phyloP scores from a whole-genome alignment of 805 yeast genomes.

The Starmerella floris region DNA sequence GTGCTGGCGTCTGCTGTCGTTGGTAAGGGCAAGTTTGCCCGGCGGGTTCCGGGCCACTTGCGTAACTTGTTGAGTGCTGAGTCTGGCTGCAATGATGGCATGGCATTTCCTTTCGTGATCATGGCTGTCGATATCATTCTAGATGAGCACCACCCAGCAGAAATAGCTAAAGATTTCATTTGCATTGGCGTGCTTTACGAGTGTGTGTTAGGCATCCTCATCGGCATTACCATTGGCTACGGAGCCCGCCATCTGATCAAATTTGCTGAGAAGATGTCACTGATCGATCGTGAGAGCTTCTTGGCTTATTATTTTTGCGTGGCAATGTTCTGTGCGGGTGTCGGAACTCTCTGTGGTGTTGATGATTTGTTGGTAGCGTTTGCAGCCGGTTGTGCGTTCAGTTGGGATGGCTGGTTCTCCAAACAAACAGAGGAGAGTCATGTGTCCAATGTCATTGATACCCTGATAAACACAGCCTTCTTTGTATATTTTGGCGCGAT shows the following conservation, averaged over 20 bases:
- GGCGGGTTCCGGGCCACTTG: slow-evolving; percentile 84
- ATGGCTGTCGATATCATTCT: slow-evolving; percentile 54
- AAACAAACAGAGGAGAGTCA: slow-evolving; percentile 70
- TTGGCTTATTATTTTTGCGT: slow-evolving; percentile 71
- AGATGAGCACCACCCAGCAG: slow-evolving; percentile 51
- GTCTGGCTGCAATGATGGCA: slow-evolving; percentile 85
- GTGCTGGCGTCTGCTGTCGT: slow-evolving; percentile 91
- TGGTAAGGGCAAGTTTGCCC: slow-evolving; percentile 84
- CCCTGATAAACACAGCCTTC: slow-evolving; percentile 68
- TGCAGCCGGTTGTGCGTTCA: slow-evolving; percentile 85
- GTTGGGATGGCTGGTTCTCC: slow-evolving; percentile 90
- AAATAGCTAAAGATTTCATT: slow-evolving; percentile 70
- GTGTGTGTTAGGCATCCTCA: slow-evolving; percentile 61
- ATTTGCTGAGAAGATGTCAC: slow-evolving; percentile 52
- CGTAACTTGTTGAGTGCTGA: slow-evolving; percentile 73
- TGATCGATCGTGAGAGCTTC: slow-evolving; percentile 81
- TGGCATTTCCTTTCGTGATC: slow-evolving; percentile 83
- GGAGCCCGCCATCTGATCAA: slow-evolving; percentile 55
- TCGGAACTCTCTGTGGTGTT: slow-evolving; percentile 75
- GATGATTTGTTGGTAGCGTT: slow-evolving; percentile 82
- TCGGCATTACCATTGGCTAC: slow-evolving; percentile 65
- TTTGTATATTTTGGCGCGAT: slow-evolving; percentile 85
- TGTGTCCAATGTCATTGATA: slow-evolving; percentile 80
- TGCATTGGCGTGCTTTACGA: slow-evolving; percentile 64
- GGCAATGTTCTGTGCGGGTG: slow-evolving; percentile 75